phyloP scores from a whole-genome alignment of 2,329 filamentous ascomycete genomes.

The Exophiala bonariae region DNA sequence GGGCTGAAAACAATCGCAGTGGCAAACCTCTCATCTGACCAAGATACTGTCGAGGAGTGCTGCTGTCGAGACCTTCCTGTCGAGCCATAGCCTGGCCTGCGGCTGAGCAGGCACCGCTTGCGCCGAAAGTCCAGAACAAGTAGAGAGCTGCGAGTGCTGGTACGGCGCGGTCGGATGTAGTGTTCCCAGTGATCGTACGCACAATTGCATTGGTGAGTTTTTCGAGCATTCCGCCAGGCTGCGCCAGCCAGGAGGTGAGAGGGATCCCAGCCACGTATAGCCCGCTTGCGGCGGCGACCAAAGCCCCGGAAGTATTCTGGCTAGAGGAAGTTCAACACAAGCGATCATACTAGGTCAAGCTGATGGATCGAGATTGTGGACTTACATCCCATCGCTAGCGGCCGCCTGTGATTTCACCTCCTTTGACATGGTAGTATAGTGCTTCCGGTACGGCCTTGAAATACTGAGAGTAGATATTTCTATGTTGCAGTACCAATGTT shows the following conservation, averaged over 20 bases:
- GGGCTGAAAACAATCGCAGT: conserved; percentile 10
- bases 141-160: conserved; percentile 15
- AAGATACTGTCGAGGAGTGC: conserved; percentile 10
- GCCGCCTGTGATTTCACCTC: too few relatives aligned
- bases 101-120: conserved; percentile 8
- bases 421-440: too few relatives aligned
- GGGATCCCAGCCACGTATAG: conserved; percentile 12
- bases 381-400: too few relatives aligned
- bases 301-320: neutral
- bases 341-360: too few relatives aligned
- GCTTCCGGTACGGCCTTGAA: too few relatives aligned
- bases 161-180: conserved; percentile 4
- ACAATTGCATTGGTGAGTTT: neutral
- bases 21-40: conserved; percentile 13
- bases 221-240: conserved; percentile 1
- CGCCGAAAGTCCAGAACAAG: conserved; percentile 16
- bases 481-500: too few relatives aligned
- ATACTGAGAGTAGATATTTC: too few relatives aligned
- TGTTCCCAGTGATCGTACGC: neutral
- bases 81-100: conserved; percentile 17
- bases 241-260: conserved; percentile 7
- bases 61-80: conserved; percentile 10
- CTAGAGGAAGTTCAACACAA: too few relatives aligned
- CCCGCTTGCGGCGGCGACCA: neutral
- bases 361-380: too few relatives aligned